phyloP scores from a whole-genome alignment of 139 green algal genomes.

The Closterium sp. region DNA sequence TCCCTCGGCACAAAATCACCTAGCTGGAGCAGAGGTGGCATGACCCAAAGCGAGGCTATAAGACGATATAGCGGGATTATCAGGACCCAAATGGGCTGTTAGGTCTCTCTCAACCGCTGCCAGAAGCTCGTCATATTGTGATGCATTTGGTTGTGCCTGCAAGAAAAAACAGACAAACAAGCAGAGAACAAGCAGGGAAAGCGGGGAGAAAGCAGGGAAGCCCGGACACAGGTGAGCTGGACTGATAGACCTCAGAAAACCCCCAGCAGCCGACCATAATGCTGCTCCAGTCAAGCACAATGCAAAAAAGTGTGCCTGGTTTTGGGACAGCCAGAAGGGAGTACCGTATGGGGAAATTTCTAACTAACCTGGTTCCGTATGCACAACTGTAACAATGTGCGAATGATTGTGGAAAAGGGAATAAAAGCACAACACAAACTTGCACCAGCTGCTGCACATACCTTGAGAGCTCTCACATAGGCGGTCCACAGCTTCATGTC shows the following conservation, averaged over 20 bases:
- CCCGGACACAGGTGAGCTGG: no score
- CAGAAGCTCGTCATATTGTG: slow-evolving; percentile 45
- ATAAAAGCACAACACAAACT: no score
- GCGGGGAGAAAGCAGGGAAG: no score
- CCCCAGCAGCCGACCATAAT: no score
- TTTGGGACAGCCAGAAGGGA: no score
- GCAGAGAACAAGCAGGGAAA: not conserved
- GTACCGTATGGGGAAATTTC: not conserved
- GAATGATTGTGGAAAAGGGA: no score
- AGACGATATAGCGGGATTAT: not conserved
- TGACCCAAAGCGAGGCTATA: not conserved
- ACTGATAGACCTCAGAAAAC: no score
- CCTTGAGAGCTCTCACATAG: slow-evolving; percentile 36
- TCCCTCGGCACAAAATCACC: not conserved
- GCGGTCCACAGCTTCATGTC: slow-evolving; percentile 43
- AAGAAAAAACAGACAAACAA: not conserved
- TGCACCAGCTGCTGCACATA: not conserved
- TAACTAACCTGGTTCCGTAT: no score
- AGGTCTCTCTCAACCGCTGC: slow-evolving; percentile 14
- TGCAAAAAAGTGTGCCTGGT: no score
- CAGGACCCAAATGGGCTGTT: not conserved
- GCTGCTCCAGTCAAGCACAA: no score
- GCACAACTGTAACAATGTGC: not conserved
- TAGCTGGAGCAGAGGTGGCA: not conserved
- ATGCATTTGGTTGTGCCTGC: slow-evolving; percentile 32